Percentiles rank a stretch among this genome's conserved stretches.
Conservation (phyloP, 805 yeast species). For the Brettanomyces anomalus region DNA sequence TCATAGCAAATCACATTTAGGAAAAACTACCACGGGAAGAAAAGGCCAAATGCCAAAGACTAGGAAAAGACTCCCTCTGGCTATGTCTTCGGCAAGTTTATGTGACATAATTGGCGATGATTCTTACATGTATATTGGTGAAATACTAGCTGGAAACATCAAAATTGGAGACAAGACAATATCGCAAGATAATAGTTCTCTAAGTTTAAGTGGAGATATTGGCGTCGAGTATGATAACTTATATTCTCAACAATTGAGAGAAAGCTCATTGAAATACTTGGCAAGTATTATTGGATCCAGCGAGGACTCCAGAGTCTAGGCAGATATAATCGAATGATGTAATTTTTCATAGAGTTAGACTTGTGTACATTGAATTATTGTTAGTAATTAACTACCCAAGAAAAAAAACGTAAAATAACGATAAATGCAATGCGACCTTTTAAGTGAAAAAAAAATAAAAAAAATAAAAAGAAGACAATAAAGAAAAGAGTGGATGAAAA, state of each 20-base stretch:
- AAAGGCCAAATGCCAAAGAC: too few species aligned
- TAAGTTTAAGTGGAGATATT: background rate
- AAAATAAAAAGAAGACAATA: background rate
- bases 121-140: slow-evolving; percentile 38
- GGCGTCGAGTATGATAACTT: slow-evolving; percentile 17
- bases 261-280: slow-evolving; percentile 29
- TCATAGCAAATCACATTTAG: too few species aligned
- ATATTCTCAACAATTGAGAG: slow-evolving; percentile 16
- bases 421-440: background rate
- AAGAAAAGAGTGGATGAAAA: background rate
- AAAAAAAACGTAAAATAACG: background rate
- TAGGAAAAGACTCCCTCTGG: too few species aligned
- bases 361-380: background rate
- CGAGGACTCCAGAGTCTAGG: background rate
- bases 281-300: slow-evolving; percentile 21
- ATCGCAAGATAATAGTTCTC: background rate
- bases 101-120: slow-evolving; percentile 22
- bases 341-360: too few species aligned
- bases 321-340: too few species aligned
- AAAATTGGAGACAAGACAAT: slow-evolving; percentile 1
- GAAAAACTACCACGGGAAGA: too few species aligned
- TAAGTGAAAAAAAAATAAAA: background rate
- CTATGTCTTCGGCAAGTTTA: slow-evolving; percentile 9
- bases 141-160: slow-evolving; percentile 21
- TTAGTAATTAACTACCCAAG: background rate